These are phyloP conservation scores for Mycena galopus DNA, from an alignment of 768 basidiomycete species.

Conservation along the genomic window DNA sequence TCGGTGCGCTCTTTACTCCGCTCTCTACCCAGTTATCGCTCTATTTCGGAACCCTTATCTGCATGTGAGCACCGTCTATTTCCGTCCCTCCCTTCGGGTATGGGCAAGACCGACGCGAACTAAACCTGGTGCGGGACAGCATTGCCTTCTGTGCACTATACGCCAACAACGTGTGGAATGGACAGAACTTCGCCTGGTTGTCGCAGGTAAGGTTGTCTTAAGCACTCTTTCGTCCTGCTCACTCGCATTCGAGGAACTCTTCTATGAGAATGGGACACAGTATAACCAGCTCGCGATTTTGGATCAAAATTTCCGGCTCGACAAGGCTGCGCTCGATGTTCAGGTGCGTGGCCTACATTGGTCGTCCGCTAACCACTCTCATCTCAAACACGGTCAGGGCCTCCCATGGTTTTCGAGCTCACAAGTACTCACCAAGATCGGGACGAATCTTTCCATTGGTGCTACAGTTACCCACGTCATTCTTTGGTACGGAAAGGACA, in stretches of 20 bases:
- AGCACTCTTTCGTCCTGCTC: too few relatives aligned
- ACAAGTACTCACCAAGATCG: conserved; percentile 57
- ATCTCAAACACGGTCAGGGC: conserved; percentile 40
- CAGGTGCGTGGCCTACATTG: conserved; percentile 46
- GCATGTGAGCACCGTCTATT: conserved; percentile 54
- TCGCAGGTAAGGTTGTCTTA: too few relatives aligned
- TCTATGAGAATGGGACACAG: conserved; percentile 62
- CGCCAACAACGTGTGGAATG: conserved; percentile 67
- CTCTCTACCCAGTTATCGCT: conserved; percentile 66
- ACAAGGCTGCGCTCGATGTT: conserved; percentile 59
- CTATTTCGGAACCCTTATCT: conserved; percentile 65
- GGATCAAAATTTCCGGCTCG: conserved; percentile 62
- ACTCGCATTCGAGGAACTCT: too few relatives aligned
- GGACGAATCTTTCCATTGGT: conserved; percentile 54
- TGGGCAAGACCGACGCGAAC: not conserved
- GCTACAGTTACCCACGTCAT: conserved; percentile 65
- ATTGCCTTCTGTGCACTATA: conserved; percentile 61
- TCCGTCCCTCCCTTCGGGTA: not conserved
- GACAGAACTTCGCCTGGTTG: conserved; percentile 71
- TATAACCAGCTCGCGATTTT: conserved; percentile 69
- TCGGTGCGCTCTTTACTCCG: conserved; percentile 65
- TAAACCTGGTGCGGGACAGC: conserved; percentile 34
- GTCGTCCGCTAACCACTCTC: conserved; percentile 14
- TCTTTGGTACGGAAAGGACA: conserved; percentile 67
- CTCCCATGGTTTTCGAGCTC: conserved; percentile 63